Percentiles rank a stretch among this genome's conserved stretches.
Evolutionary conservation across 805 yeast species (phyloP).

Genomic region (Novakomyces olei): DNA sequence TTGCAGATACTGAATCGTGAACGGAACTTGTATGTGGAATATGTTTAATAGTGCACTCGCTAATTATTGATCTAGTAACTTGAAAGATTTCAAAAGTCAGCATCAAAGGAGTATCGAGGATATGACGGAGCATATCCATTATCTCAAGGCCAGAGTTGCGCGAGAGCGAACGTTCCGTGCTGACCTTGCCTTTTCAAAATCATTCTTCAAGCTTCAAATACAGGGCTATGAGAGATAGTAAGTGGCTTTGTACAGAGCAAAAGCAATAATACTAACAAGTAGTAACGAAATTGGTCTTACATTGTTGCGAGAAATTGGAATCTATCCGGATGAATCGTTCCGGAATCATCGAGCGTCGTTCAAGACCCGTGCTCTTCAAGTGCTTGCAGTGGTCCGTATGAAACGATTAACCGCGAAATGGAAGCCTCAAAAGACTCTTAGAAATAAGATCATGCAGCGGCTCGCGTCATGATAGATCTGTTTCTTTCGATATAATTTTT

Average conservation of each 20-base stretch:
- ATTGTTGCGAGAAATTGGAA: slow-evolving; percentile 13
- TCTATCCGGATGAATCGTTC: slow-evolving; percentile 12
- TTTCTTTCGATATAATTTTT: too few species aligned
- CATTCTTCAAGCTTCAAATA: slow-evolving; percentile 13
- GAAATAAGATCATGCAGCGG: too few species aligned
- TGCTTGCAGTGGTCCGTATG: slow-evolving; percentile 15
- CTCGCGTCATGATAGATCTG: too few species aligned
- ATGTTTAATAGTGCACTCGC: too few species aligned
- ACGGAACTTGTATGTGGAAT: too few species aligned
- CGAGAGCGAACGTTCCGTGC: slow-evolving; percentile 10
- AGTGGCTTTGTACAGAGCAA: slow-evolving; percentile 3
- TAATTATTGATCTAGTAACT: too few species aligned
- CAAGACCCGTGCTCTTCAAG: slow-evolving; percentile 12
- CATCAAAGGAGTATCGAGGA: too few species aligned
- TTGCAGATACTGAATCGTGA: too few species aligned
- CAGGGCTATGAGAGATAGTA: slow-evolving; percentile 13
- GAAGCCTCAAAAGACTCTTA: too few species aligned
- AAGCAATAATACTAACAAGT: too few species aligned
- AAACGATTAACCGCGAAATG: slow-evolving; percentile 9
- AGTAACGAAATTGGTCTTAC: slow-evolving; percentile 13
- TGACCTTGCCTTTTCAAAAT: slow-evolving; percentile 16
- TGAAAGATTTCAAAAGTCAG: too few species aligned
- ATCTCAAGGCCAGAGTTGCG: slow-evolving; percentile 8
- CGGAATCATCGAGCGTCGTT: slow-evolving; percentile 9
- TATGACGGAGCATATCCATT: slow-evolving; percentile 11